phyloP scores from a whole-genome alignment of 768 basidiomycete genomes.

The Serendipita sp. region DNA sequence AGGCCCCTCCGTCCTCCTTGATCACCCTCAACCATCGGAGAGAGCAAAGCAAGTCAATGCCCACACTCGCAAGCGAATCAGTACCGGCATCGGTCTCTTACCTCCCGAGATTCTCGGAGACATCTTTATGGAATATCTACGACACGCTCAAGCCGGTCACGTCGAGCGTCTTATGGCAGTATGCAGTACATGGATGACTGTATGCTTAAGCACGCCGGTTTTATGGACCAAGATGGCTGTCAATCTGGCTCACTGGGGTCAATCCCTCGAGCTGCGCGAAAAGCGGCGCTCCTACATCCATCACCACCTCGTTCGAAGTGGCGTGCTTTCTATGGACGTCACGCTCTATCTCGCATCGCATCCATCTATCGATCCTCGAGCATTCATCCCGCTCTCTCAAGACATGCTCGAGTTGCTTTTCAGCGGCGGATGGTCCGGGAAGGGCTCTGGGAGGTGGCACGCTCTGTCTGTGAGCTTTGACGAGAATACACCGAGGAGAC shows the following conservation, averaged over 20 bases:
- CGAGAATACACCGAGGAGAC: not conserved
- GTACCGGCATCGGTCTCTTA: not conserved
- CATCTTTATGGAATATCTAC: not conserved
- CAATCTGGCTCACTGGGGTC: not conserved
- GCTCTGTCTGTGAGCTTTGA: not conserved
- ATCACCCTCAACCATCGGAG: too few relatives aligned
- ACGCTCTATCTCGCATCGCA: not conserved
- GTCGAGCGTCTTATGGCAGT: constrained; percentile 3
- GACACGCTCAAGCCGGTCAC: not conserved
- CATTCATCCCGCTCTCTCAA: not conserved
- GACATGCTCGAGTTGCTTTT: not conserved
- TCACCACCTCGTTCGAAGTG: not conserved
- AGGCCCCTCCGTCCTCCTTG: too few relatives aligned
- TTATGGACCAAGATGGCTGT: not conserved
- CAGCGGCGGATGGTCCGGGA: not conserved
- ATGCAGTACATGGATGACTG: not conserved
- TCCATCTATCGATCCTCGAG: not conserved
- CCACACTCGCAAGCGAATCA: too few relatives aligned
- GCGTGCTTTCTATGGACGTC: not conserved
- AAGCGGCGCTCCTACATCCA: not conserved
- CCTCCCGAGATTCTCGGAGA: not conserved
- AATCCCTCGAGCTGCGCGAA: not conserved
- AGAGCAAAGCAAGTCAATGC: too few relatives aligned
- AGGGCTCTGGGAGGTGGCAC: not conserved
- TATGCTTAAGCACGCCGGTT: not conserved